Evolutionary conservation across 352 stramenopile genomes (phyloP).

Genomic region (Lagenidium giganteum): DNA sequence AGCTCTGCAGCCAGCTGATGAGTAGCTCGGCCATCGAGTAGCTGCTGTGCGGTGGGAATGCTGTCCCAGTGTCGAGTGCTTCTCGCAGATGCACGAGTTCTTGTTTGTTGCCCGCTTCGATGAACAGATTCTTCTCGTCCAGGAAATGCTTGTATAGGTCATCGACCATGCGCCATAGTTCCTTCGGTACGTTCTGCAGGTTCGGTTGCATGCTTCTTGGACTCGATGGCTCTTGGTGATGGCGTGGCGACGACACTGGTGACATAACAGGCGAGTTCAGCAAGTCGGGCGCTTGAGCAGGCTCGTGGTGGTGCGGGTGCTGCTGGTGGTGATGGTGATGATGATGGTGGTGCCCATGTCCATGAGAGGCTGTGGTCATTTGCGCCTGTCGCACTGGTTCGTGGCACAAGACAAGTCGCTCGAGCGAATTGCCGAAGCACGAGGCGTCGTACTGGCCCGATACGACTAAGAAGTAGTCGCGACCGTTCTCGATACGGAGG

Average conservation of each 20-base stretch:
- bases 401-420: conserved; percentile 90
- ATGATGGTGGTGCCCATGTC: conserved; percentile 1
- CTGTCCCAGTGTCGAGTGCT: conserved; percentile 89
- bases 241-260: conserved; percentile 35
- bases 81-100: conserved; percentile 79
- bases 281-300: too few species aligned
- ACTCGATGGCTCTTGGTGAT: conserved; percentile 31
- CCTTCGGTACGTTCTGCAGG: conserved; percentile 91
- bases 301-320: conserved; percentile 16
- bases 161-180: conserved; percentile 98
- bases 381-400: conserved; percentile 81
- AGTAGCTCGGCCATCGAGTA: conserved; percentile 92
- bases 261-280: conserved; percentile 19
- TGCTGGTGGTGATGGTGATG: conserved; percentile 5
- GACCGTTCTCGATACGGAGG: conserved; percentile 93
- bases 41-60: conserved; percentile 77
- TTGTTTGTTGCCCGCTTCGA: conserved; percentile 58
- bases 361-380: conserved; percentile 2
- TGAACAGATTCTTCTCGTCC: conserved; percentile 78
- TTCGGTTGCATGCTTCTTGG: conserved; percentile 6
- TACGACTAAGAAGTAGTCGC: conserved; percentile 95
- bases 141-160: conserved; percentile 87
- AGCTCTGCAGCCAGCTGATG: conserved; percentile 86
- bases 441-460: conserved; percentile 89
- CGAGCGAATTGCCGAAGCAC: conserved; percentile 94